Conservation (phyloP, 75 land plant species). For the Selaginella moellendorffii region DNA sequence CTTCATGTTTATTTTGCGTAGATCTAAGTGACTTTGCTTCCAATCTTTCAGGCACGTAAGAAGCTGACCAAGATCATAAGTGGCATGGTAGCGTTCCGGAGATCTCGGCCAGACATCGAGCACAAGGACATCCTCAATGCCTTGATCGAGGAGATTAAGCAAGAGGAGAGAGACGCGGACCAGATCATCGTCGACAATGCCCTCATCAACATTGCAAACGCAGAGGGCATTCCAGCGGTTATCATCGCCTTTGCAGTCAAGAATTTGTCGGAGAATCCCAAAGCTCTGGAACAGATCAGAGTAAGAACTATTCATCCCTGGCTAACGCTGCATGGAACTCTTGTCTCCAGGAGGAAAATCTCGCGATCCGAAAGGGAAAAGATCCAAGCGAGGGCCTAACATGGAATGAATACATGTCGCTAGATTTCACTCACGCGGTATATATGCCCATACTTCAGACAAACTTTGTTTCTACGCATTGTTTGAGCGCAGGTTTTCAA, state of each 20-base stretch:
- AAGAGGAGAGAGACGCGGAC: background rate
- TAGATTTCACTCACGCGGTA: constrained; percentile 86
- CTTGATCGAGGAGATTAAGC: background rate
- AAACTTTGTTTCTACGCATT: background rate
- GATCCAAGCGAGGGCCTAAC: constrained; percentile 24
- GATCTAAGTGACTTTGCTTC: background rate
- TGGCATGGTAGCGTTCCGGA: background rate
- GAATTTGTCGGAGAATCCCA: background rate
- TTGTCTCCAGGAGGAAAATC: background rate
- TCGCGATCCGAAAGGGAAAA: background rate
- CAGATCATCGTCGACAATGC: background rate
- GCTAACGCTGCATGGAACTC: too few relatives aligned
- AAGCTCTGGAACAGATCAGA: background rate
- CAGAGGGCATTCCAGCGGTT: background rate
- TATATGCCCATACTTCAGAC: background rate
- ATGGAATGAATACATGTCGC: constrained; percentile 85
- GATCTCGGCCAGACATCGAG: background rate
- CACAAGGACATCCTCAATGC: background rate
- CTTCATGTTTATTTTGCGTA: background rate
- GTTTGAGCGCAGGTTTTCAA: constrained; percentile 46
- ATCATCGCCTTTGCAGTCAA: background rate
- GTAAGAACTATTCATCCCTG: too few relatives aligned
- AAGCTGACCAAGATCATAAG: background rate
- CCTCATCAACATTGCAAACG: background rate
- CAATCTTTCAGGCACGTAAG: background rate